phyloP scores from a whole-genome alignment of 1,139 yeast species.

The Candida tropicalis region DNA sequence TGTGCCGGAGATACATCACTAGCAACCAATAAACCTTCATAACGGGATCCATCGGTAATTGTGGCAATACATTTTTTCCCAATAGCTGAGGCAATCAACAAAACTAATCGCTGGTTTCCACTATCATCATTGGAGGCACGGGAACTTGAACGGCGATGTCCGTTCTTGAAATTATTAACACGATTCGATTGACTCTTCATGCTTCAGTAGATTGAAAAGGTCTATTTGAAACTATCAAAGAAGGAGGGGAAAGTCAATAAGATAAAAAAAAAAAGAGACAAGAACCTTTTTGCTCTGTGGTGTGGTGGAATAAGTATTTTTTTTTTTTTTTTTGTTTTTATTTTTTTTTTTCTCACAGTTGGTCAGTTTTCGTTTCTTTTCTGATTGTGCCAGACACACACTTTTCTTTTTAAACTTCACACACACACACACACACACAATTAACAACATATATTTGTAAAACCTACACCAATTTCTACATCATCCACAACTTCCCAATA shows the following conservation, averaged over 20 bases:
- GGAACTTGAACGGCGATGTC: constrained; percentile 33
- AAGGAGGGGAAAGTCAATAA: constrained; percentile 1
- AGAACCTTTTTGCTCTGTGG: constrained; percentile 1
- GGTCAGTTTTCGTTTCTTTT: constrained; percentile 1
- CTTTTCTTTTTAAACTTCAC: too few relatives aligned
- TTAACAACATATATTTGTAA: constrained; percentile 36
- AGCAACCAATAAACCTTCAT: constrained; percentile 58
- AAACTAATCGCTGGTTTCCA: constrained; percentile 49
- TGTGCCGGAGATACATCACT: constrained; percentile 26
- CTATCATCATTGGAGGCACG: constrained; percentile 17
- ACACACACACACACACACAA: not conserved
- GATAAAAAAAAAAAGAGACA: not conserved
- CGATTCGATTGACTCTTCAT: constrained; percentile 31
- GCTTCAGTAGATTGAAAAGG: not conserved
- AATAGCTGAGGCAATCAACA: constrained; percentile 52
- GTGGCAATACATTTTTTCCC: constrained; percentile 63
- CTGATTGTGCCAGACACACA: not conserved
- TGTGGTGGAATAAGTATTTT: not conserved
- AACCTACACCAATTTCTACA: constrained; percentile 38
- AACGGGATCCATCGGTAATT: constrained; percentile 61
- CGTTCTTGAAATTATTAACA: constrained; percentile 22
- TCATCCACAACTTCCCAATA: constrained; percentile 51
- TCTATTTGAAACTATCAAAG: not conserved
- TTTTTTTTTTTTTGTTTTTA: constrained; percentile 1
- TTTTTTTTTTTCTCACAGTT: constrained; percentile 1